Conservation (phyloP, 2,329 filamentous ascomycete genomes). For the Pestalotiopsis sp. region DNA sequence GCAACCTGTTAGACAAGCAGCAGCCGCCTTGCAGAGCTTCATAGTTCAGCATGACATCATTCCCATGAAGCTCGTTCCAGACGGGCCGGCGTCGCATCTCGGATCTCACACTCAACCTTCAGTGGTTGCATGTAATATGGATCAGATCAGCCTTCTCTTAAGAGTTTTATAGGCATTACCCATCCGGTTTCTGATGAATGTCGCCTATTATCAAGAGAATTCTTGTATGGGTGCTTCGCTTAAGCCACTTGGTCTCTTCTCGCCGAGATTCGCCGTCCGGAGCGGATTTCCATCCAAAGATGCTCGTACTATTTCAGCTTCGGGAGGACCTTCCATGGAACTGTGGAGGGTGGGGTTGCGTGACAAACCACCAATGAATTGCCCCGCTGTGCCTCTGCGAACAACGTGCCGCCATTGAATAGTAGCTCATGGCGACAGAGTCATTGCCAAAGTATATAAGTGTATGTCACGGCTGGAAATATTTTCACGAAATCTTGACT, state of each 20-base stretch:
- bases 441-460: background rate
- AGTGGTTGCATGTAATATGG: background rate
- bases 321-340: constrained; percentile 6
- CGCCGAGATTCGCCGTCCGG: background rate
- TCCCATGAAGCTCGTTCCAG: background rate
- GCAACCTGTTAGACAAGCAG: background rate
- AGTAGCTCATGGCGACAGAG: constrained; percentile 6
- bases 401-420: background rate
- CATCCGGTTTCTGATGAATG: background rate
- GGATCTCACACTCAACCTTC: background rate
- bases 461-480: background rate
- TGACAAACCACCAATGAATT: background rate
- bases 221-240: background rate
- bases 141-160: background rate
- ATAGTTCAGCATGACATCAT: constrained; percentile 2
- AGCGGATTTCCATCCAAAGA: background rate
- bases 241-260: background rate
- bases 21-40: background rate
- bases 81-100: background rate
- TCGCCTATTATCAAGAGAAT: background rate
- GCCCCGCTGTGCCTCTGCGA: background rate
- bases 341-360: background rate
- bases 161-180: background rate
- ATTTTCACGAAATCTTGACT: background rate
- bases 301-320: background rate